These are phyloP conservation scores for Geranomyces michiganensis DNA, from an alignment of 192 early-diverging fungal genomes.

Conservation along the genomic window DNA sequence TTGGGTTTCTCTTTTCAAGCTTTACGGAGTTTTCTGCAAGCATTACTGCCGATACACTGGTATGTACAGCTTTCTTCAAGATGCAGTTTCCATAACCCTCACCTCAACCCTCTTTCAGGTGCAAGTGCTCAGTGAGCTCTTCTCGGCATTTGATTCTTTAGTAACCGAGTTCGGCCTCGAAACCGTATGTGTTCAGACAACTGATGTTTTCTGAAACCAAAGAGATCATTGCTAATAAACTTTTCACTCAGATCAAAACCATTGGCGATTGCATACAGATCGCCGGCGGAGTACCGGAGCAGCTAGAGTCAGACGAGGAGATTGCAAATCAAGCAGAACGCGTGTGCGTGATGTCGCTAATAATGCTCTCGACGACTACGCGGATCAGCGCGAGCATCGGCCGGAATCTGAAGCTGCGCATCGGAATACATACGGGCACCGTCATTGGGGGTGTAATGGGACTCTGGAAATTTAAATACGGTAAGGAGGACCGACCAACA, in stretches of 20 bases:
- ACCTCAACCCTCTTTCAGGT: slow-evolving; percentile 16
- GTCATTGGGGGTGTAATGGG: slow-evolving; percentile 43
- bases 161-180: slow-evolving; percentile 39
- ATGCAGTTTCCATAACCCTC: neutral
- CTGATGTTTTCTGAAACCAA: slow-evolving; percentile 1
- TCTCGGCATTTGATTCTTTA: slow-evolving; percentile 39
- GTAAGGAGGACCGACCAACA: slow-evolving; percentile 1
- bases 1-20: neutral
- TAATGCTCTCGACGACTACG: slow-evolving; percentile 29
- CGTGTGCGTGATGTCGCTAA: slow-evolving; percentile 32
- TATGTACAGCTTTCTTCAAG: slow-evolving; percentile 6
- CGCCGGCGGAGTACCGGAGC: slow-evolving; percentile 43
- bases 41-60: slow-evolving; percentile 31
- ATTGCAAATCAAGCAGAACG: slow-evolving; percentile 23
- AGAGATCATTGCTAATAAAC: neutral
- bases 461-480: slow-evolving; percentile 46
- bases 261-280: slow-evolving; percentile 44
- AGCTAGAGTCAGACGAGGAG: slow-evolving; percentile 24
- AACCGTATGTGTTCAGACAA: slow-evolving; percentile 22
- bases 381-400: slow-evolving; percentile 18
- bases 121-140: slow-evolving; percentile 35
- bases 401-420: slow-evolving; percentile 21
- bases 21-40: slow-evolving; percentile 39
- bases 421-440: slow-evolving; percentile 43
- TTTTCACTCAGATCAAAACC: slow-evolving; percentile 35